Evolutionary conservation across 2,329 filamentous ascomycete genomes (phyloP), one percentile per base, ranked within the genome.

Genomic region (Zelopaecilomyces penicillatus): DNA sequence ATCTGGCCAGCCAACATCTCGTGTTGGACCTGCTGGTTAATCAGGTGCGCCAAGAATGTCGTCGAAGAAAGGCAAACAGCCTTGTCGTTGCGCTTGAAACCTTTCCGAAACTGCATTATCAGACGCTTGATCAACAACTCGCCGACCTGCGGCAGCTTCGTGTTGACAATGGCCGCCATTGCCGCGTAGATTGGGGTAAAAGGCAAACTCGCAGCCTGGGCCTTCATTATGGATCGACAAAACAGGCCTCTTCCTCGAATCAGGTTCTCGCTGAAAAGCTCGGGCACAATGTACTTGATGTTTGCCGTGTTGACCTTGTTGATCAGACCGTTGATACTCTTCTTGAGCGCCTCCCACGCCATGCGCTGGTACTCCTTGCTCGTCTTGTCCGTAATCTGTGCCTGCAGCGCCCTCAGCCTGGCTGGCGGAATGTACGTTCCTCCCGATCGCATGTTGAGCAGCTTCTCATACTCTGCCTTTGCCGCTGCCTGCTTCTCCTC

Each of bases 251-350:
- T 78, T 5, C 93, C 93, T 46, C 93, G 83, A 35, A 98, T 75
- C 56, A 98, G 68, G 62, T 98, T 98, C 73, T 98, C 93, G 41
- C 82, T 80, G 66, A 98, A 98, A 38, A 98, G 74, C 68, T 98
- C 93, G 2, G 91, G 91, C 27, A 97, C 89, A 50, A 98, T 96
- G 60, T 86, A 79, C 67, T 98, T 97, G 75, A 98, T 97, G 65
- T 98, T 98, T 31, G 86, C 87, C 45, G 91, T 87, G 67, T 97
- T 97, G 73, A 96, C 86, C 73, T 98, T 98, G 76, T 98, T 98
- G 75, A 98, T 95, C 53, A 98, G 71, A 56, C 93, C 93, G 62
- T 98, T 97, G 68, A 98, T 95, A 40, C 87, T 93, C 73, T 98
- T 98, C 72, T 98, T 98, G 59, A 98, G 71, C 9, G 91, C 91